phyloP scores from a whole-genome alignment of 139 green algal genomes.

The Zygnema circumcarinatum region DNA sequence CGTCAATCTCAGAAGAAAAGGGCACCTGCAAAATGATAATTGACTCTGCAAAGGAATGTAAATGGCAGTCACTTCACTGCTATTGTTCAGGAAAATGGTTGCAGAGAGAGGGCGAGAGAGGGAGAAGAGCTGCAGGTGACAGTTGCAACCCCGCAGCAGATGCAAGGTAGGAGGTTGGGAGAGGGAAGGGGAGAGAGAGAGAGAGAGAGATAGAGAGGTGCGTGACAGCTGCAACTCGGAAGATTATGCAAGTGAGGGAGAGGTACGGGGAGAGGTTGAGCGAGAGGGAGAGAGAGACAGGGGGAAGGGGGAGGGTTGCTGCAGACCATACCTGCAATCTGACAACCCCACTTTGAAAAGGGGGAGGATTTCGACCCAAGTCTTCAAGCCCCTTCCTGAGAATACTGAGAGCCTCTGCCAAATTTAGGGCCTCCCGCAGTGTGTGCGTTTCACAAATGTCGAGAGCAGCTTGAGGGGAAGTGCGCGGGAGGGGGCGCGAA shows the following conservation, averaged over 20 bases:
- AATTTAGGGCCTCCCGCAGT: neutral
- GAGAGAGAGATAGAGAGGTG: neutral
- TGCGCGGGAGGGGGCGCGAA: neutral
- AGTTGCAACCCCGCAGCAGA: neutral
- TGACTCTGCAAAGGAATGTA: neutral
- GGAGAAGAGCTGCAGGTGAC: neutral
- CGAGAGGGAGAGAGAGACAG: neutral
- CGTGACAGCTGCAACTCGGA: neutral
- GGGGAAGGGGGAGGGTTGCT: too few relatives aligned
- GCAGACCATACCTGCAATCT: constrained; percentile 17
- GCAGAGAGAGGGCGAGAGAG: neutral
- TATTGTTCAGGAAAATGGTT: neutral
- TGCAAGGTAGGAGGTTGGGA: neutral
- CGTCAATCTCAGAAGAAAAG: neutral
- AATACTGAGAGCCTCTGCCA: neutral
- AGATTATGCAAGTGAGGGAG: neutral
- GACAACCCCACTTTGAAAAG: neutral
- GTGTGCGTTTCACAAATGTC: neutral
- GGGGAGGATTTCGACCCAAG: neutral
- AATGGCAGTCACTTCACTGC: neutral
- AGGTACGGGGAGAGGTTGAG: neutral
- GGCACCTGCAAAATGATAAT: constrained; percentile 14
- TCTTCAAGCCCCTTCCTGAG: neutral
- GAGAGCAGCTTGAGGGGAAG: constrained; percentile 2
- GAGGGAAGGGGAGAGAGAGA: neutral